Conservation (phyloP, 352 stramenopile genomes). For the Globisporangium camurandrum region DNA sequence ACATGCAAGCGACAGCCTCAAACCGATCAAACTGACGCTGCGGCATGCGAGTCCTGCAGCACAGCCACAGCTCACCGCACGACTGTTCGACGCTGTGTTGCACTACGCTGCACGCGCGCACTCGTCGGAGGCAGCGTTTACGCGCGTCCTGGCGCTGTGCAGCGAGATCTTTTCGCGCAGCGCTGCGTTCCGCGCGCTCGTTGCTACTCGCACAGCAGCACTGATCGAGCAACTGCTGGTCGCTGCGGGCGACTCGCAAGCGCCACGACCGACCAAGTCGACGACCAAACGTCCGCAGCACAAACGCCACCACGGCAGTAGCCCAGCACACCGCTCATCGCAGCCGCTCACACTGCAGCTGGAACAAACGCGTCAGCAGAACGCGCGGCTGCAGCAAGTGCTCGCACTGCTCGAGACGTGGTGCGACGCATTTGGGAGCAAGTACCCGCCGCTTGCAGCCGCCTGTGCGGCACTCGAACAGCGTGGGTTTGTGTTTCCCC, state of each 20-base stretch:
- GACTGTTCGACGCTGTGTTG: slow-evolving; percentile 14
- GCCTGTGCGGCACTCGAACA: slow-evolving; percentile 37
- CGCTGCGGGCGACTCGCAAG: slow-evolving; percentile 24
- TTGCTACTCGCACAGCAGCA: slow-evolving; percentile 26
- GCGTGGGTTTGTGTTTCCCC: slow-evolving; percentile 49
- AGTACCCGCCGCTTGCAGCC: slow-evolving; percentile 48
- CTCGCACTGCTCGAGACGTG: slow-evolving; percentile 55
- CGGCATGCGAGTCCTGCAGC: slow-evolving; percentile 15
- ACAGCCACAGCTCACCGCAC: slow-evolving; percentile 21
- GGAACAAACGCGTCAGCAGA: not conserved
- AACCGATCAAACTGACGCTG: slow-evolving; percentile 24
- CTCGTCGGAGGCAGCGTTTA: slow-evolving; percentile 12
- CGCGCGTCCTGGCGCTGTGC: slow-evolving; percentile 24
- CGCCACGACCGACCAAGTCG: no score
- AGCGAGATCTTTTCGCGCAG: slow-evolving; percentile 55
- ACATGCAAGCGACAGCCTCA: slow-evolving; percentile 9
- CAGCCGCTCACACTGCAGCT: slow-evolving; percentile 12
- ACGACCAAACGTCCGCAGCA: no score
- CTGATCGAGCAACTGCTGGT: slow-evolving; percentile 47
- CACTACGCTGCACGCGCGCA: slow-evolving; percentile 17
- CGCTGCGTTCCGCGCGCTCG: slow-evolving; percentile 32
- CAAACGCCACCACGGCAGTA: not conserved
- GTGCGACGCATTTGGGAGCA: slow-evolving; percentile 45
- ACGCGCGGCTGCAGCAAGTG: slow-evolving; percentile 13
- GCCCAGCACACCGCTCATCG: no score